These are phyloP conservation scores for Hericium coralloides DNA, from an alignment of 768 basidiomycete genomes.

Conservation along the genomic window DNA sequence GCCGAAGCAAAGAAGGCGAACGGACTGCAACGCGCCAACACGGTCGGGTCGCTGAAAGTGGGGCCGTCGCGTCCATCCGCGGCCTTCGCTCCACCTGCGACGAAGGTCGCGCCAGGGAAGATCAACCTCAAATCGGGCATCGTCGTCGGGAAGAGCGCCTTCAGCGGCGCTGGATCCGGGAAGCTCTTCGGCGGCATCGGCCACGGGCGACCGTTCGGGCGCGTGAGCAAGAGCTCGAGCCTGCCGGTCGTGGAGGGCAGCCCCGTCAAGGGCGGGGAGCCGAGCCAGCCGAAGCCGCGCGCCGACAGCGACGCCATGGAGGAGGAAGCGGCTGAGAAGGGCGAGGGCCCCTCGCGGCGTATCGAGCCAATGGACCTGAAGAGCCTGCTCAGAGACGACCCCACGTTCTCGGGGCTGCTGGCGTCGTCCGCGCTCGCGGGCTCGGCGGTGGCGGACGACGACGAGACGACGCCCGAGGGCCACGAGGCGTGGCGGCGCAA, in stretches of 20 bases:
- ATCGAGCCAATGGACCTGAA: not conserved
- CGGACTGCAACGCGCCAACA: not conserved
- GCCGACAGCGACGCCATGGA: not conserved
- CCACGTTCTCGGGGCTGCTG: constrained; percentile 1
- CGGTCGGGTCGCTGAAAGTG: not conserved
- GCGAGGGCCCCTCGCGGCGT: not conserved
- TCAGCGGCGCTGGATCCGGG: not conserved
- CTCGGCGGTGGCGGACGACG: constrained; percentile 3
- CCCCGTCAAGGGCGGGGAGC: constrained; percentile 31
- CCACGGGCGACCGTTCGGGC: constrained; percentile 18
- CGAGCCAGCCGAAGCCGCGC: not conserved
- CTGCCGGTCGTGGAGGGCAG: constrained; percentile 37
- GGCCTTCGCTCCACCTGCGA: not conserved
- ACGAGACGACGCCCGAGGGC: constrained; percentile 5
- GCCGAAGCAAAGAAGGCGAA: not conserved
- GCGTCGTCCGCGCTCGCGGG: constrained; percentile 5
- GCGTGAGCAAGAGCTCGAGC: constrained; percentile 35
- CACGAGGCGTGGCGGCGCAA: constrained; percentile 24
- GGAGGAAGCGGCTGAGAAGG: not conserved
- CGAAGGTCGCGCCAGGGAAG: not conserved
- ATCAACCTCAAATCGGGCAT: constrained; percentile 17
- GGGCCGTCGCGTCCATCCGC: not conserved
- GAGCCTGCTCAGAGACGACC: not conserved
- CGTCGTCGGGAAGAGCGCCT: constrained; percentile 14
- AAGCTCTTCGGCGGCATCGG: constrained; percentile 14